Percentiles rank a stretch among this genome's conserved stretches.
Conservation (phyloP, 2,329 filamentous ascomycete species). For the Parasarocladium wereldwijsianum region DNA sequence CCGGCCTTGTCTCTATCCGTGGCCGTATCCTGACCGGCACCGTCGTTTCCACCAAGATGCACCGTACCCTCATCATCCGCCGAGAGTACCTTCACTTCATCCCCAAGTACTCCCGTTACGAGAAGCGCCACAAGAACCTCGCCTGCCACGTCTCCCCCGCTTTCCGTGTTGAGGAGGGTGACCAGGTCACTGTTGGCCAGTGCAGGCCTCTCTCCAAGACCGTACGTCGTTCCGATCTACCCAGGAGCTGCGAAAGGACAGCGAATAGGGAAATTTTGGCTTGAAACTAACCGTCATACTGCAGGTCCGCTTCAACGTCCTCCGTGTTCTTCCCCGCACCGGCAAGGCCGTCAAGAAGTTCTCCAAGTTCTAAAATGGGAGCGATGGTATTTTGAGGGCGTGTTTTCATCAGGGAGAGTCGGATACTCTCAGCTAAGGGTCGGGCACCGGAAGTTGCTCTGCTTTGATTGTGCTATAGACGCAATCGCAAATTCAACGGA, state of each 20-base stretch:
- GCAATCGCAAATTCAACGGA: constrained; percentile 27
- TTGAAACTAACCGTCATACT: constrained; percentile 10
- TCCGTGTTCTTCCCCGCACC: constrained; percentile 93
- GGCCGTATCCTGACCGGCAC: constrained; percentile 99
- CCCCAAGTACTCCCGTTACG: constrained; percentile 99
- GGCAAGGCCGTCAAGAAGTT: constrained; percentile 97
- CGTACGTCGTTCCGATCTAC: constrained; percentile 44
- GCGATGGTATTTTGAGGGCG: constrained; percentile 40
- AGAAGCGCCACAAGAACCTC: constrained; percentile 99
- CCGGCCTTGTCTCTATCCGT: constrained; percentile 96
- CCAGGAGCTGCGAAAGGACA: not conserved
- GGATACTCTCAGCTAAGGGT: constrained; percentile 22
- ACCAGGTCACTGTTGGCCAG: constrained; percentile 98
- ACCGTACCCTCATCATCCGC: constrained; percentile 98
- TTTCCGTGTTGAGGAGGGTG: constrained; percentile 99
- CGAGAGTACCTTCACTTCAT: constrained; percentile 99
- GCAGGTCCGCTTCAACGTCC: constrained; percentile 97
- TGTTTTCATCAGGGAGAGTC: constrained; percentile 28
- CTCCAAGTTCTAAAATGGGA: constrained; percentile 78
- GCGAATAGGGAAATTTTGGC: not conserved
- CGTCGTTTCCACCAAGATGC: constrained; percentile 99
- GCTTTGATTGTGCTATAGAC: constrained; percentile 30
- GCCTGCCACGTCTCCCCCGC: constrained; percentile 97
- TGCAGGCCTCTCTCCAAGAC: constrained; percentile 99
- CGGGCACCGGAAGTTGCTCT: constrained; percentile 26